phyloP scores from a whole-genome alignment of 352 stramenopile genomes.

The Plasmopara halstedii region DNA sequence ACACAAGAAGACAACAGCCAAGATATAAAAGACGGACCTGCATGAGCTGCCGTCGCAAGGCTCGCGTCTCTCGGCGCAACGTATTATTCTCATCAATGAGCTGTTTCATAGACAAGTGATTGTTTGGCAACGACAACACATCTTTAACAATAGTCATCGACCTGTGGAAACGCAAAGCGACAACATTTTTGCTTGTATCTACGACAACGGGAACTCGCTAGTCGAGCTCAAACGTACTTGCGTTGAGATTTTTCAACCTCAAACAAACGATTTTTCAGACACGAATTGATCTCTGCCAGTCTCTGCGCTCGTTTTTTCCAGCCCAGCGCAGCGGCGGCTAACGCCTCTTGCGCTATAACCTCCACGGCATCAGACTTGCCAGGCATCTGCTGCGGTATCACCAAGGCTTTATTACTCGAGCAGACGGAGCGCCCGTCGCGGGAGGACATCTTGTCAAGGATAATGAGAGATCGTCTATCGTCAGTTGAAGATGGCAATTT shows the following conservation, averaged over 20 bases:
- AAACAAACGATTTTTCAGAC: constrained; percentile 24
- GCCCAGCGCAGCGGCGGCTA: constrained; percentile 17
- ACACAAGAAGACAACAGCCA: neutral
- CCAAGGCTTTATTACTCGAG: neutral
- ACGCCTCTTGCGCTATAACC: constrained; percentile 28
- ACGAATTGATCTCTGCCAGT: constrained; percentile 24
- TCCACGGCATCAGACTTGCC: constrained; percentile 15
- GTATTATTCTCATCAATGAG: constrained; percentile 55
- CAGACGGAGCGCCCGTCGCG: neutral
- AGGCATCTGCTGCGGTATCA: constrained; percentile 9
- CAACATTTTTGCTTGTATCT: neutral
- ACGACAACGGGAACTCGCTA: neutral
- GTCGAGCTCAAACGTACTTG: constrained; percentile 15
- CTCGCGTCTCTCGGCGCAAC: constrained; percentile 26
- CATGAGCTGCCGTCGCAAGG: constrained; percentile 35
- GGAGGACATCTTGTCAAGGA: neutral
- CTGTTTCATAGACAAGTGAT: constrained; percentile 52
- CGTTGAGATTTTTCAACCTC: constrained; percentile 31
- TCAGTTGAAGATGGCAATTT: too few relatives aligned
- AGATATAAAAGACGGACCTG: constrained; percentile 15
- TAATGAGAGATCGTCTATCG: too few relatives aligned
- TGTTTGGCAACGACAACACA: constrained; percentile 47
- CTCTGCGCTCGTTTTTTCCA: constrained; percentile 43
- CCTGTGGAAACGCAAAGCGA: constrained; percentile 12
- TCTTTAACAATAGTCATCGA: constrained; percentile 48